phyloP scores from a whole-genome alignment of 148 eudicot genomes.

The Cornus suecica region DNA sequence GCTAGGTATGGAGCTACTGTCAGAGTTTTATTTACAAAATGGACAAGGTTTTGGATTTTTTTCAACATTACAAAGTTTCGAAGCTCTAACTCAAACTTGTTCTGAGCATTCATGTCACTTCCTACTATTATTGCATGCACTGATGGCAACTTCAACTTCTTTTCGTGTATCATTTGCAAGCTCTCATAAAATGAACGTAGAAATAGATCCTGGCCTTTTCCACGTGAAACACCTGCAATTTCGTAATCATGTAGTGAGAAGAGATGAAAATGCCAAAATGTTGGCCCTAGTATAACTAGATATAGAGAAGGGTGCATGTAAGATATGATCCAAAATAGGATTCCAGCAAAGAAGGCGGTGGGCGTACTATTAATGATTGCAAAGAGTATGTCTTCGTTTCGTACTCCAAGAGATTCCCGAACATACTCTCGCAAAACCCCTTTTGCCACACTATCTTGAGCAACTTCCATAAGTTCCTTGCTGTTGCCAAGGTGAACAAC shows the following conservation, averaged over 20 bases:
- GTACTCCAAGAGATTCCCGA: slow-evolving; percentile 90
- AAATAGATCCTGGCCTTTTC: slow-evolving; percentile 95
- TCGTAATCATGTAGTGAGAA: not conserved
- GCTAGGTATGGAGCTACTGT: slow-evolving; percentile 91
- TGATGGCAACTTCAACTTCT: slow-evolving; percentile 80
- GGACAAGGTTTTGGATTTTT: slow-evolving; percentile 73
- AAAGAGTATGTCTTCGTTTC: slow-evolving; percentile 84
- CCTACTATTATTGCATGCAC: slow-evolving; percentile 93
- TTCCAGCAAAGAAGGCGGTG: not conserved
- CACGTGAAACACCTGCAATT: slow-evolving; percentile 89
- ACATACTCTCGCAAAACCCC: slow-evolving; percentile 90
- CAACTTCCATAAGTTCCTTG: slow-evolving; percentile 94
- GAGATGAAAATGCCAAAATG: not conserved
- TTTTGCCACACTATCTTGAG: slow-evolving; percentile 84
- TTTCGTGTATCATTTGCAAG: slow-evolving; percentile 64
- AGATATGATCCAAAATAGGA: not conserved
- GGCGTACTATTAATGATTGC: slow-evolving; percentile 84
- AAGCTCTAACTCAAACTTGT: slow-evolving; percentile 92
- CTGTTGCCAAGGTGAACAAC: slow-evolving; percentile 99
- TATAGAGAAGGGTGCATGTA: not conserved
- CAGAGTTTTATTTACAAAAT: slow-evolving; percentile 89
- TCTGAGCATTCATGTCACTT: slow-evolving; percentile 86
- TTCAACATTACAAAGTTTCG: slow-evolving; percentile 65
- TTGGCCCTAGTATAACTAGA: not conserved
- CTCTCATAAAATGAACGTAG: slow-evolving; percentile 81